Conservation (phyloP, 129 eudicot genomes). For the Centaurea solstitialis region DNA sequence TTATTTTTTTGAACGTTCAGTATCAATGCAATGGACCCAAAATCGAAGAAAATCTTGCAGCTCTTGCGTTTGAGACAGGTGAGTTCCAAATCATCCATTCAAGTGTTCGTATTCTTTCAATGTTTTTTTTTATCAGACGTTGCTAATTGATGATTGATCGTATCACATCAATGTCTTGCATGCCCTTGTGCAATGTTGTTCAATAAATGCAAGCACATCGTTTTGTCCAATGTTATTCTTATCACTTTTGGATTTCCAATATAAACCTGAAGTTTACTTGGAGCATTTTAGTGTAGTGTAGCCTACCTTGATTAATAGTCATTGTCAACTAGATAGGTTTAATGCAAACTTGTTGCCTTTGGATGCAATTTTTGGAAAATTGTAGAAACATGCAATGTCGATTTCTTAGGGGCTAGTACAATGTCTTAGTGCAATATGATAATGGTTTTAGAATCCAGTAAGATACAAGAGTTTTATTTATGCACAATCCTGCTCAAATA, state of each 20-base stretch:
- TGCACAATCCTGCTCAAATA: not conserved
- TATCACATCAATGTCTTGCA: not conserved
- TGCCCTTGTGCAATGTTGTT: not conserved
- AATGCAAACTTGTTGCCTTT: not conserved
- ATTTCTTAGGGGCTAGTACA: too few species aligned
- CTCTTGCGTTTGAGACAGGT: conserved; percentile 91
- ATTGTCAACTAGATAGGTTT: not conserved
- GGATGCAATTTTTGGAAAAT: too few species aligned
- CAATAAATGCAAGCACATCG: not conserved
- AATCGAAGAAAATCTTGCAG: conserved; percentile 76
- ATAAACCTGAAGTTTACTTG: not conserved
- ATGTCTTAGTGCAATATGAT: too few species aligned
- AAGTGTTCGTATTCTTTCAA: not conserved
- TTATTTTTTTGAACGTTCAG: conserved; percentile 33
- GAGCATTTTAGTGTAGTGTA: not conserved
- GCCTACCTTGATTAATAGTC: not conserved
- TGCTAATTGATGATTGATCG: not conserved
- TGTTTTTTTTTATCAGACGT: not conserved
- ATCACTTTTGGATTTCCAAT: not conserved
- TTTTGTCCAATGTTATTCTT: not conserved
- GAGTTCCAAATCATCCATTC: not conserved
- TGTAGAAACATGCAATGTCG: too few species aligned
- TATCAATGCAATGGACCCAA: conserved; percentile 85
- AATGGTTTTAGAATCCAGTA: too few species aligned
- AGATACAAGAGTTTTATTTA: not conserved